Evolutionary conservation across 306 rosid species (phyloP).

Genomic region (Vicia sativa): DNA sequence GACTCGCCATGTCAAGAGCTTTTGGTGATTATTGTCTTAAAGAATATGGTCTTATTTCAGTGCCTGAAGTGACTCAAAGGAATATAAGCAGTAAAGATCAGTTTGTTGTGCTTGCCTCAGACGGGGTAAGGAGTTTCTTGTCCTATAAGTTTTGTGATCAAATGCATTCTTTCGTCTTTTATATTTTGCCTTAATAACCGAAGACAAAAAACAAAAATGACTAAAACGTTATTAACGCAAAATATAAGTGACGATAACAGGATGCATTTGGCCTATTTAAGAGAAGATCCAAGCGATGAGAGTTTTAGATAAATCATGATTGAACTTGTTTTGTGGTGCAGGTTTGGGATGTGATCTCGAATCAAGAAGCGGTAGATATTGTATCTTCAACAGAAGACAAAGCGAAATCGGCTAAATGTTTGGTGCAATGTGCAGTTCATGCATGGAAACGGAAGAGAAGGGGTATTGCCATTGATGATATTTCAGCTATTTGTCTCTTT

Average conservation of each 20-base stretch:
- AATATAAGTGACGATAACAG: no score
- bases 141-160: background rate
- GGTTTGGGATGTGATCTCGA: conserved; percentile 98
- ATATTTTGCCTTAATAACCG: no score
- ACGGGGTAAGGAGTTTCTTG: conserved; percentile 67
- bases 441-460: conserved; percentile 93
- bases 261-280: background rate
- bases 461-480: conserved; percentile 84
- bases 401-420: conserved; percentile 60
- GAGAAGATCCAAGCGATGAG: background rate
- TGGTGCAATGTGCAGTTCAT: conserved; percentile 69
- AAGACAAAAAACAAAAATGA: no score
- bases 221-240: no score
- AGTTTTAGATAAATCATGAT: no score
- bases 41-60: conserved; percentile 79
- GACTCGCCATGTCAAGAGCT: conserved; percentile 93
- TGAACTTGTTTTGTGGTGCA: conserved; percentile 31
- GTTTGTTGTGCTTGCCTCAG: conserved; percentile 87
- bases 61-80: conserved; percentile 83
- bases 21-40: conserved; percentile 88
- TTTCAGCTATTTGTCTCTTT: conserved; percentile 94
- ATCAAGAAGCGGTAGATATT: conserved; percentile 90
- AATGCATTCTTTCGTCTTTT: no score
- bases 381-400: conserved; percentile 60
- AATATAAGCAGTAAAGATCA: conserved; percentile 61